A percentile compares a stretch with the other conserved stretches of the same genome.
Evolutionary conservation across 164 flowering plant genomes (phyloP).

Genomic region (Protea cynaroides): DNA sequence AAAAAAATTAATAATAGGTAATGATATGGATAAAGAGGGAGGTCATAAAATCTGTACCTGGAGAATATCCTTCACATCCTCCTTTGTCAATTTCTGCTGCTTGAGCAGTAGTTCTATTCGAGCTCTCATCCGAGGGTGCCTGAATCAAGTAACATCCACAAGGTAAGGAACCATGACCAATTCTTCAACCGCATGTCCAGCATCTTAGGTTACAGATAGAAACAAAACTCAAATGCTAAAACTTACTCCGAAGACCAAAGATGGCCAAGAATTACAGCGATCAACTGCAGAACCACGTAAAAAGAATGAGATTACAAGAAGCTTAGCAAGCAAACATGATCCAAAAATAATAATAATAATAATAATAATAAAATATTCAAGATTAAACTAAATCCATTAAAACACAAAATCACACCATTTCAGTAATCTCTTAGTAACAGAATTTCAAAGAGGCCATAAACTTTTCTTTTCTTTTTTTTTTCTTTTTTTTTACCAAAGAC

Average conservation of each 20-base stretch:
- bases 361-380: neutral
- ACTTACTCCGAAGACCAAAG: conserved; percentile 98
- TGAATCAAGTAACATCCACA: conserved; percentile 16
- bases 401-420: neutral
- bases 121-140: conserved; percentile 73
- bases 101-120: conserved; percentile 80
- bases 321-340: neutral
- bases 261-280: conserved; percentile 88
- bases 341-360: neutral
- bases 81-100: conserved; percentile 74
- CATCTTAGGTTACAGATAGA: neutral
- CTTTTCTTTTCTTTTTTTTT: no score
- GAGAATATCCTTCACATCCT: conserved; percentile 69
- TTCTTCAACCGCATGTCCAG: neutral
- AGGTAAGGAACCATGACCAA: neutral
- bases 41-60: conserved; percentile 45
- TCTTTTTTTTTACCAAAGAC: no score
- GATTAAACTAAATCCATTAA: neutral
- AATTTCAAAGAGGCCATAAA: neutral
- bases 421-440: neutral
- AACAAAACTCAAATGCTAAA: neutral
- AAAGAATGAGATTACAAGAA: conserved; percentile 1
- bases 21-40: neutral
- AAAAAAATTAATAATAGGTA: no score
- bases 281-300: conserved; percentile 50